Conservation (phyloP, 23 red algal species). For the Gracilaria vermiculophylla region DNA sequence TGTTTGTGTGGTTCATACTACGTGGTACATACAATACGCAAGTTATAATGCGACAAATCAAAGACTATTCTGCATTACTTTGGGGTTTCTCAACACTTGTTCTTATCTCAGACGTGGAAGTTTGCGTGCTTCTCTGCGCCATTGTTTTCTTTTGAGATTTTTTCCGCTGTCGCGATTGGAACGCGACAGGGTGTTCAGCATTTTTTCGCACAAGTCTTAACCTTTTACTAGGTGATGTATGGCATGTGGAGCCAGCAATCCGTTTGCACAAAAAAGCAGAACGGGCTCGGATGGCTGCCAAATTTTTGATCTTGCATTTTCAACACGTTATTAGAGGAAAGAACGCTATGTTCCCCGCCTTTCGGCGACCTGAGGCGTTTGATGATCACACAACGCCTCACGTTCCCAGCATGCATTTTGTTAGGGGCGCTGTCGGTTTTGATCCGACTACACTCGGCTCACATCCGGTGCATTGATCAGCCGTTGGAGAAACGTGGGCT, state of each 20-base stretch:
- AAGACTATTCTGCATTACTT: background rate
- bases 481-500: too few species aligned
- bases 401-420: background rate
- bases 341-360: background rate
- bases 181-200: background rate
- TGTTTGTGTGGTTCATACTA: background rate
- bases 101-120: background rate
- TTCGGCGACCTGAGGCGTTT: background rate
- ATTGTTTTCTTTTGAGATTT: background rate
- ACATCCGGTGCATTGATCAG: too few species aligned
- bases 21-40: background rate
- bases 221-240: background rate
- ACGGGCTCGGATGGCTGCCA: conserved; percentile 53
- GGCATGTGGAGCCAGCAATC: conserved; percentile 59
- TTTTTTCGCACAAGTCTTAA: too few species aligned
- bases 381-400: background rate
- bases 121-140: background rate
- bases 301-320: conserved; percentile 34
- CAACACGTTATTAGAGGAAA: conserved; percentile 30
- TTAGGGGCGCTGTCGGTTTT: background rate
- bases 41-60: background rate
- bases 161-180: background rate
- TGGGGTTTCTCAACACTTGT: background rate
- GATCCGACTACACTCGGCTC: background rate
- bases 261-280: conserved; percentile 29